Evolutionary conservation across 306 rosid species (phyloP).

Genomic region (Casuarina glauca): DNA sequence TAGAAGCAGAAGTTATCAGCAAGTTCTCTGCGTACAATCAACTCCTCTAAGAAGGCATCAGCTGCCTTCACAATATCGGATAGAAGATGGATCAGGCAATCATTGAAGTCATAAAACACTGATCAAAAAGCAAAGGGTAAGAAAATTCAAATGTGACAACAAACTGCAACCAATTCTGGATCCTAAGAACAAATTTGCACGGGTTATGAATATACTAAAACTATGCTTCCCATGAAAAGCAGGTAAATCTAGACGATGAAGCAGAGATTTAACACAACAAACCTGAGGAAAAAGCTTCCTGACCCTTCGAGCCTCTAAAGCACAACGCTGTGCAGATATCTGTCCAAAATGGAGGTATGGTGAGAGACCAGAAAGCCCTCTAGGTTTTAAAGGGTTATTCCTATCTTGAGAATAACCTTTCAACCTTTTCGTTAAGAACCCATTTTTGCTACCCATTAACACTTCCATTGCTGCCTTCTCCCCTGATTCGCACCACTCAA

Average conservation of each 20-base stretch:
- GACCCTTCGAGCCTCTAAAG: constrained; percentile 71
- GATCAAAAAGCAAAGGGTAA: constrained; percentile 2
- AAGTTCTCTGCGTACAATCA: constrained; percentile 87
- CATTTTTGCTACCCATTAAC: constrained; percentile 72
- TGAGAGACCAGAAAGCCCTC: constrained; percentile 80
- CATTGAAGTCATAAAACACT: constrained; percentile 12
- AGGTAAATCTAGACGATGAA: background rate
- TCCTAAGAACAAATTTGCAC: background rate
- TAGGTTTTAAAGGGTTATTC: constrained; percentile 72
- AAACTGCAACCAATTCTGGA: background rate
- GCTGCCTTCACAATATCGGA: constrained; percentile 57
- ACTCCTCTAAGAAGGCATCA: constrained; percentile 83
- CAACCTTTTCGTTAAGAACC: constrained; percentile 88
- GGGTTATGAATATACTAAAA: background rate
- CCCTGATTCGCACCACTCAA: constrained; percentile 88
- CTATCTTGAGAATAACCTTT: constrained; percentile 62
- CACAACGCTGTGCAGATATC: constrained; percentile 89
- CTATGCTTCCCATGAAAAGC: background rate
- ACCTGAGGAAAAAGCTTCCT: constrained; percentile 63
- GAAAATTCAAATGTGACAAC: background rate
- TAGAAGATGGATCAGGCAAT: constrained; percentile 17
- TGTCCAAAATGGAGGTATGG: constrained; percentile 96
- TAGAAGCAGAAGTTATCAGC: constrained; percentile 91
- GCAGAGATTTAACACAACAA: constrained; percentile 20
- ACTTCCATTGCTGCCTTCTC: constrained; percentile 81